phyloP scores from a whole-genome alignment of 163 green algal species.

The Scenedesmus sp. region DNA sequence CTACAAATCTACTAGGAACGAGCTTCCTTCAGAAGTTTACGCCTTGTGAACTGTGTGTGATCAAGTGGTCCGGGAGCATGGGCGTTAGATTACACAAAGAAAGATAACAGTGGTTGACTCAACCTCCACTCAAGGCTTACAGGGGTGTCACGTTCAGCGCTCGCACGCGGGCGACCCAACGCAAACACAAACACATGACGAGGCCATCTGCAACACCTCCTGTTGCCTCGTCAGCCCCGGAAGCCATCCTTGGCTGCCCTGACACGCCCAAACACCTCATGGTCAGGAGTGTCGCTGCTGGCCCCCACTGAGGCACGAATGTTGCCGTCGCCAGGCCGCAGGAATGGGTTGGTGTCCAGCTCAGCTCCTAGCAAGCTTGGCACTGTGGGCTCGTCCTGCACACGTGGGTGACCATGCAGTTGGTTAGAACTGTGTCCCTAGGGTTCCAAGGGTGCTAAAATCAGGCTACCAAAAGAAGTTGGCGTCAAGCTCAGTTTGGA shows the following conservation, averaged over 20 bases:
- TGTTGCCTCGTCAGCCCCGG: not conserved
- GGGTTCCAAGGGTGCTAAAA: not conserved
- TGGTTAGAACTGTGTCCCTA: too few relatives aligned
- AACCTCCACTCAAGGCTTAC: not conserved
- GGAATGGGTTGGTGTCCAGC: conserved; percentile 93
- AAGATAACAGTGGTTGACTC: not conserved
- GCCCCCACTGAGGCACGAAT: conserved; percentile 78
- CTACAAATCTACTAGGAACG: not conserved
- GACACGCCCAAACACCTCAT: conserved; percentile 81
- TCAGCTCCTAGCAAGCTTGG: conserved; percentile 86
- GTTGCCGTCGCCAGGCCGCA: conserved; percentile 75
- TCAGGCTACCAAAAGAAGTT: not conserved
- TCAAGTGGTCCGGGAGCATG: not conserved
- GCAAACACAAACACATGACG: not conserved
- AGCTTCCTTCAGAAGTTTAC: not conserved
- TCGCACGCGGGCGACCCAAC: not conserved
- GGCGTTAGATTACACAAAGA: not conserved
- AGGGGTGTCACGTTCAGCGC: not conserved
- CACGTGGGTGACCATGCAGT: too few relatives aligned
- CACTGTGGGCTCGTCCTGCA: conserved; percentile 83
- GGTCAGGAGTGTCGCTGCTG: conserved; percentile 62
- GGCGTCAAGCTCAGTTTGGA: too few relatives aligned
- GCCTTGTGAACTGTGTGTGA: not conserved
- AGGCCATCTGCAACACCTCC: not conserved
- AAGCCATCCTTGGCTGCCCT: conserved; percentile 87